These are phyloP conservation scores for Aspergillus uvarum DNA, from an alignment of 2,329 filamentous ascomycete species.

Conservation along the genomic window DNA sequence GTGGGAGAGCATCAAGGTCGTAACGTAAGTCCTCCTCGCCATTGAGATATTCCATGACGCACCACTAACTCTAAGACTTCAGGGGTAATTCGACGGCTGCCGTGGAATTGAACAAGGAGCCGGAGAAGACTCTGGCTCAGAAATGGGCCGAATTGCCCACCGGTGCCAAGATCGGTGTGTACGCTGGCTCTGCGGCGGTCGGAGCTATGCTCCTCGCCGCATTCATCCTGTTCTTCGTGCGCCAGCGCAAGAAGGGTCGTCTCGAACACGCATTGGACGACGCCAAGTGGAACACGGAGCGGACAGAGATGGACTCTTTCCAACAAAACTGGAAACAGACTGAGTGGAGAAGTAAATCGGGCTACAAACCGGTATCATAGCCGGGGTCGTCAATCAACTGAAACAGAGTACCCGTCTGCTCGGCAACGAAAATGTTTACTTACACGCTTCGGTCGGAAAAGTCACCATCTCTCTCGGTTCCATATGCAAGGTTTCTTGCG, in stretches of 20 bases:
- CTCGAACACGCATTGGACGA: conserved; percentile 51
- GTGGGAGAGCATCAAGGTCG: conserved; percentile 65
- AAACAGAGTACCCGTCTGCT: conserved; percentile 8
- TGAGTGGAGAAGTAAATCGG: conserved; percentile 31
- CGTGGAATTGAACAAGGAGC: conserved; percentile 36
- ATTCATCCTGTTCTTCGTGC: conserved; percentile 50
- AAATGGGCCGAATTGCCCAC: conserved; percentile 47
- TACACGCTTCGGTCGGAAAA: not conserved
- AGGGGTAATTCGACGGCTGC: conserved; percentile 65
- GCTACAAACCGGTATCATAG: conserved; percentile 31
- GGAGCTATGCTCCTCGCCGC: conserved; percentile 34
- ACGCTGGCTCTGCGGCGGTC: conserved; percentile 38
- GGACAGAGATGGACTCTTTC: conserved; percentile 40
- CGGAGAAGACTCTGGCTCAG: conserved; percentile 35
- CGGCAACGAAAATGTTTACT: conserved; percentile 13
- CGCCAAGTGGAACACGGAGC: conserved; percentile 44
- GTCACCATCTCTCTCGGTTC: conserved; percentile 4
- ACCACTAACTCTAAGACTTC: conserved; percentile 23
- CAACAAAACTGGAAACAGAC: conserved; percentile 41
- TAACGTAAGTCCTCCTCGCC: conserved; percentile 30
- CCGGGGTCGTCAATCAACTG: not conserved
- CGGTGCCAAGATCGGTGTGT: conserved; percentile 52
- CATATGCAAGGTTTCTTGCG: conserved; percentile 7
- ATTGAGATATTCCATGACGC: not conserved
- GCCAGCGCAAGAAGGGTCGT: conserved; percentile 51